Evolutionary conservation across 176 grass and related monocot species (phyloP).

Genomic region (Triticum urartu): DNA sequence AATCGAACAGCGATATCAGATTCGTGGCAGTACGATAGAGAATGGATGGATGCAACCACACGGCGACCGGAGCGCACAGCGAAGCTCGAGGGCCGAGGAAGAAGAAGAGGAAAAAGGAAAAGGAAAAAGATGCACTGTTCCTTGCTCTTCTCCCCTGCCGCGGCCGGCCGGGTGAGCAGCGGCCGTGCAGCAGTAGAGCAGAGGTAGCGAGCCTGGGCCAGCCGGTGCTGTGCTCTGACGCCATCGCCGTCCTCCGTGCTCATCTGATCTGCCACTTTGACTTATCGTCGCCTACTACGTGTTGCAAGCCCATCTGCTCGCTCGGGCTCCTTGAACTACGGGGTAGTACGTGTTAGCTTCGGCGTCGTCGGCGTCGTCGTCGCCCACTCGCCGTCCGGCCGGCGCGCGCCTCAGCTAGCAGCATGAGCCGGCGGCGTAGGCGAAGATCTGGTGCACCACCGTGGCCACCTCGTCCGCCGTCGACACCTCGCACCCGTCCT

Average conservation of each 20-base stretch:
- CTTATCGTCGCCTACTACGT: not conserved
- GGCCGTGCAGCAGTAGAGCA: not conserved
- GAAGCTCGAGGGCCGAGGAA: not conserved
- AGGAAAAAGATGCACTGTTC: not conserved
- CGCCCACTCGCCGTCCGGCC: not conserved
- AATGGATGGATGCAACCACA: not conserved
- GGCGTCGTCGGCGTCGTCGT: not conserved
- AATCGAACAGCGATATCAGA: not conserved
- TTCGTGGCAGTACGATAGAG: no score
- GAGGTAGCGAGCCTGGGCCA: no score
- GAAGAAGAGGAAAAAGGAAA: not conserved
- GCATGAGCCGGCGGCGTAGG: slow-evolving; percentile 62
- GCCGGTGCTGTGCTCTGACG: not conserved
- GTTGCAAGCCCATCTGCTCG: not conserved
- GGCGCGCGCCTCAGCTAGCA: slow-evolving; percentile 28
- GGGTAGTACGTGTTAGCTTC: not conserved
- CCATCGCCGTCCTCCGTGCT: not conserved
- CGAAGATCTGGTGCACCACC: slow-evolving; percentile 90
- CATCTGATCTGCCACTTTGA: slow-evolving; percentile 11
- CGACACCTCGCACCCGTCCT: slow-evolving; percentile 83
- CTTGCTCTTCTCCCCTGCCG: not conserved
- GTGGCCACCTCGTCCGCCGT: slow-evolving; percentile 94
- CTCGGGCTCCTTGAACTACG: not conserved
- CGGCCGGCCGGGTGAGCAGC: not conserved
- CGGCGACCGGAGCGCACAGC: not conserved